These are phyloP conservation scores for Globisporangium cederbergense DNA, from an alignment of 352 stramenopile genomes.

Conservation along the genomic window DNA sequence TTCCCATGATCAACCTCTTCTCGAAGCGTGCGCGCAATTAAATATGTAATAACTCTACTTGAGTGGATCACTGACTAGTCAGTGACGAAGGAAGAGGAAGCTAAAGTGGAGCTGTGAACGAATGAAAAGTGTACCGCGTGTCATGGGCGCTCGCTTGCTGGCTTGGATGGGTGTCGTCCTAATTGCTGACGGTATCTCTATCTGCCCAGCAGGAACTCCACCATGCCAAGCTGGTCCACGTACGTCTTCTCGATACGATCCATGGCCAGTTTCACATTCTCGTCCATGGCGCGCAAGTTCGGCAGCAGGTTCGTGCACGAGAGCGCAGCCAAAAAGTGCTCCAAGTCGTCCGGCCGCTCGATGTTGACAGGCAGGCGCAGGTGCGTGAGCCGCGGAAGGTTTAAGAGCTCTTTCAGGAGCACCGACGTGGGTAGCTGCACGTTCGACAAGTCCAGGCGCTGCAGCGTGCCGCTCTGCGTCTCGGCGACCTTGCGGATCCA, in stretches of 20 bases:
- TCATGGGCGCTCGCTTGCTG: not conserved
- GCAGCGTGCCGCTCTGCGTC: slow-evolving; percentile 53
- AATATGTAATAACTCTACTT: slow-evolving; percentile 11
- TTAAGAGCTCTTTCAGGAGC: slow-evolving; percentile 49
- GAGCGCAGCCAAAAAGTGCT: slow-evolving; percentile 71
- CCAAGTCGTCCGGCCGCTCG: slow-evolving; percentile 65
- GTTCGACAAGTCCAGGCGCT: slow-evolving; percentile 59
- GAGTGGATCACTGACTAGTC: not conserved
- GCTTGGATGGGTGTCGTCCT: not conserved
- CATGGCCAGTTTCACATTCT: slow-evolving; percentile 54
- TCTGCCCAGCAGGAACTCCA: slow-evolving; percentile 51
- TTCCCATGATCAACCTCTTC: slow-evolving; percentile 87
- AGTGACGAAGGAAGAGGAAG: not conserved
- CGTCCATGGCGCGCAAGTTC: slow-evolving; percentile 49
- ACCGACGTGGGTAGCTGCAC: slow-evolving; percentile 58
- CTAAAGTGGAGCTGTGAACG: not conserved
- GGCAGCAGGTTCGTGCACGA: slow-evolving; percentile 48
- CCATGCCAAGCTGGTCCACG: slow-evolving; percentile 63
- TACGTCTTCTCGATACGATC: slow-evolving; percentile 72
- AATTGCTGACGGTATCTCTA: not conserved
- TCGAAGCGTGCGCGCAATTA: slow-evolving; percentile 58
- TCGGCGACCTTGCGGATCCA: slow-evolving; percentile 54
- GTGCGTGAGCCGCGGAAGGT: slow-evolving; percentile 54
- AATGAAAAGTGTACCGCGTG: not conserved
- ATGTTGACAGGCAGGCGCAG: slow-evolving; percentile 61